Conservation (phyloP, 2,329 filamentous ascomycete species). For the Talaromyces sp. region DNA sequence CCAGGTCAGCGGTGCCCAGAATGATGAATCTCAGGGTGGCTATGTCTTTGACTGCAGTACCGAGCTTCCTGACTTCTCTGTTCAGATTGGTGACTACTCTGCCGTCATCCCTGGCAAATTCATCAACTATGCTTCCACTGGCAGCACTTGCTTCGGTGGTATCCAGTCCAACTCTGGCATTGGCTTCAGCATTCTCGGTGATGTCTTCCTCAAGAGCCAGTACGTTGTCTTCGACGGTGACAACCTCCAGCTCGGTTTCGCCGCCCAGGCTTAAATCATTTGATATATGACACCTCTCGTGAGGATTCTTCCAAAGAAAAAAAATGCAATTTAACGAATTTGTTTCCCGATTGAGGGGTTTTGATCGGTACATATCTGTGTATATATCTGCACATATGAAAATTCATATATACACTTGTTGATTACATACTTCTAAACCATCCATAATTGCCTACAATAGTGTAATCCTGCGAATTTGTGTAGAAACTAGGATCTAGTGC, state of each 20-base stretch:
- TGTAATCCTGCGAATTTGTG: too few relatives aligned
- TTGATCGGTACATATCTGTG: neutral
- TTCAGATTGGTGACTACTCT: slow-evolving; percentile 47
- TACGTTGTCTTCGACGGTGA: slow-evolving; percentile 66
- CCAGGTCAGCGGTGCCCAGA: slow-evolving; percentile 47
- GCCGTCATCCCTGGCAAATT: slow-evolving; percentile 50
- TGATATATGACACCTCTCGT: neutral
- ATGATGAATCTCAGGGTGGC: slow-evolving; percentile 43
- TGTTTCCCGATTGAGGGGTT: neutral
- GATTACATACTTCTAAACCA: too few relatives aligned
- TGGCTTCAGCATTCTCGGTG: slow-evolving; percentile 66
- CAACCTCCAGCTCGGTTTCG: slow-evolving; percentile 47
- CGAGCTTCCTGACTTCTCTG: slow-evolving; percentile 49
- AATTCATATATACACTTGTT: neutral
- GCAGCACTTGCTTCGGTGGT: slow-evolving; percentile 63
- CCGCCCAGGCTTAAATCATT: slow-evolving; percentile 30
- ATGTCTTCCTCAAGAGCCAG: slow-evolving; percentile 71
- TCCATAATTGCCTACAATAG: too few relatives aligned
- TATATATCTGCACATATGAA: neutral
- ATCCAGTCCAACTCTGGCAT: slow-evolving; percentile 61
- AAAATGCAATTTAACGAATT: neutral
- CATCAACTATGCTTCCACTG: slow-evolving; percentile 49
- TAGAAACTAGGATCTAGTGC: too few relatives aligned
- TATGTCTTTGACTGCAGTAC: slow-evolving; percentile 52
- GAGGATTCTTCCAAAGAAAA: neutral